Evolutionary conservation across 371 early-diverging fungal species (phyloP).

Genomic region (Saksenaea oblongispora): DNA sequence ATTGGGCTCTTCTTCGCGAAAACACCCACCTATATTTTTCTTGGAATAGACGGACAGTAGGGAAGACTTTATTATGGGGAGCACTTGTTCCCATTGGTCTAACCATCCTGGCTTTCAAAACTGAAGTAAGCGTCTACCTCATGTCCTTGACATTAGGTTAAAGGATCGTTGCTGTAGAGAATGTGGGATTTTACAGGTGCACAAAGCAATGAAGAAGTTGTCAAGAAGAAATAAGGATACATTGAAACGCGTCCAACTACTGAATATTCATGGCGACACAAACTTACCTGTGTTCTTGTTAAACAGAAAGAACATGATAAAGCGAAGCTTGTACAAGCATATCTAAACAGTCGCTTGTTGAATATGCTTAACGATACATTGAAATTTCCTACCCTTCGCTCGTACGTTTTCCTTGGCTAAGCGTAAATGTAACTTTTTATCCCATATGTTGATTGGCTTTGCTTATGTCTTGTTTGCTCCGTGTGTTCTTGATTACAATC

Average conservation of each 20-base stretch:
- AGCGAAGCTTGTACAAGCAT: too few species aligned
- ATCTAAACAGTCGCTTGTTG: too few species aligned
- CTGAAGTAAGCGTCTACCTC: slow-evolving; percentile 40
- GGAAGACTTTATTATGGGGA: slow-evolving; percentile 44
- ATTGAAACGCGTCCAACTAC: neutral
- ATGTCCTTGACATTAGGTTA: neutral
- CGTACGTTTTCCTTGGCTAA: too few species aligned
- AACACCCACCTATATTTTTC: slow-evolving; percentile 49
- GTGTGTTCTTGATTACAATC: too few species aligned
- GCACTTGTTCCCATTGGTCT: slow-evolving; percentile 51
- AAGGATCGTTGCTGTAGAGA: slow-evolving; percentile 14
- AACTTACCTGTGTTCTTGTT: too few species aligned
- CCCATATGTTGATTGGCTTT: too few species aligned
- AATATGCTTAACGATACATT: too few species aligned
- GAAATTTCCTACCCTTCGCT: too few species aligned
- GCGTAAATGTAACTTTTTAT: too few species aligned
- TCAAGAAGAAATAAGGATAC: slow-evolving; percentile 3
- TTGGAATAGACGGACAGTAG: slow-evolving; percentile 49
- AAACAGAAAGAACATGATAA: too few species aligned
- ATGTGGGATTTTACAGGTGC: slow-evolving; percentile 42
- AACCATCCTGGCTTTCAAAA: slow-evolving; percentile 38
- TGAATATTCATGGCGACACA: too few species aligned
- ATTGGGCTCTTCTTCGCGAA: slow-evolving; percentile 61
- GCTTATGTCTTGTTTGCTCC: too few species aligned
- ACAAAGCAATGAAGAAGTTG: slow-evolving; percentile 30